Evolutionary conservation across 1,284 basidiomycete genomes (phyloP), one percentile per base, ranked within the genome.

Genomic region (Tilletia setariae): DNA sequence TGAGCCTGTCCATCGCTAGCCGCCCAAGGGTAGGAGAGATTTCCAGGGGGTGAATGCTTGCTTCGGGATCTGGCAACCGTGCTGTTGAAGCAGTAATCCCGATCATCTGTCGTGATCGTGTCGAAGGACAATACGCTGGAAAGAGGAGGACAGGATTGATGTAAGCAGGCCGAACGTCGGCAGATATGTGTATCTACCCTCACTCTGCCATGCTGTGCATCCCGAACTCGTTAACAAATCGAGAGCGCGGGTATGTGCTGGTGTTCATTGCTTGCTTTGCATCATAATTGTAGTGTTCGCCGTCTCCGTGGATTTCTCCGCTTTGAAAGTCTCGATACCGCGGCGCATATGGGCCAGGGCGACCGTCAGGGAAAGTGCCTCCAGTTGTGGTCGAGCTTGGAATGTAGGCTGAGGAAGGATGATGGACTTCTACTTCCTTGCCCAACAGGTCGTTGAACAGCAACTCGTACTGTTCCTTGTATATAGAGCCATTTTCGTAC

Each of bases 201-300:
- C 56, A 61, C 56, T 61, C 56, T 32, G 88, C 87, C 85, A 88
- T 87, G 0, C 88, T 88, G 76, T 88, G 88, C 82, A 88, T 89
- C 19, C 87, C 88, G 70, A 89, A 89, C 75, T 89, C 88, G 70
- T 89, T 88, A 46, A 89, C 85, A 70, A 87, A 88, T 84, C 87
- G 84, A n/a, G 85, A 84, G 2, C 87, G 84, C 2, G 87, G 87
- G 75, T 86, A 89, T 0, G 86, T 86, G 65, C 83, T 84, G 70
- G 87, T 86, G 72, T 88, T 84, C 78, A 89, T 89, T 0, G 87
- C 87, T 53, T 84, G 81, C 0, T 83, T 83, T 1, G 86, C 86
- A 70, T 88, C 85, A 72, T 89, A 89, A 72, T 88, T 87, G 77
- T 88, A 89, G 49, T 66, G 65, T 40, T 66, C 65, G 11, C 28